Evolutionary conservation across 202 grass and related monocot species (phyloP).

Genomic region (Zizania palustris): DNA sequence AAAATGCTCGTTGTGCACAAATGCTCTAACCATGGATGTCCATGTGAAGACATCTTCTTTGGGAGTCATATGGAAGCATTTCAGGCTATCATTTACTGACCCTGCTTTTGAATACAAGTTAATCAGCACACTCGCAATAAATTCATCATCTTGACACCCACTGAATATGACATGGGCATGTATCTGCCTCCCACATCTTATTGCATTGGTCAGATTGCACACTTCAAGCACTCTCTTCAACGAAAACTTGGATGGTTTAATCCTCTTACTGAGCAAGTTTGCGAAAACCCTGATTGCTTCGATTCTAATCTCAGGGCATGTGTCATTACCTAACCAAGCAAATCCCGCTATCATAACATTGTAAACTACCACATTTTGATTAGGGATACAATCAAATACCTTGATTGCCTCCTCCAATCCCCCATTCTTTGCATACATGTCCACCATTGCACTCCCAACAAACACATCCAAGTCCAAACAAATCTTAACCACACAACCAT

Average conservation of each 20-base stretch:
- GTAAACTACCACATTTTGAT: constrained; percentile 65
- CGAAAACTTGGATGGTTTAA: constrained; percentile 65
- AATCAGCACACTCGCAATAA: constrained; percentile 63
- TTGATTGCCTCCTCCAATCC: constrained; percentile 81
- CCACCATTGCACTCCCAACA: constrained; percentile 71
- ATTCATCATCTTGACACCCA: constrained; percentile 61
- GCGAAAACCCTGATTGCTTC: constrained; percentile 60
- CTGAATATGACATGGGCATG: constrained; percentile 68
- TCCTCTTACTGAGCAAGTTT: constrained; percentile 59
- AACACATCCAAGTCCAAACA: constrained; percentile 79
- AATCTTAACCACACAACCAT: constrained; percentile 74
- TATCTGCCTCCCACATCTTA: constrained; percentile 70
- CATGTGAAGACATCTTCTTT: constrained; percentile 58
- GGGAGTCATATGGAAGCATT: constrained; percentile 61
- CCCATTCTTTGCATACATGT: constrained; percentile 79
- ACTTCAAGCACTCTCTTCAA: constrained; percentile 75
- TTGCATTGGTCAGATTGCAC: constrained; percentile 55
- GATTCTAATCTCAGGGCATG: constrained; percentile 48
- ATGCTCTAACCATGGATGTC: constrained; percentile 76
- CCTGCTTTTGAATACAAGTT: constrained; percentile 59
- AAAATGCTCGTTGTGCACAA: constrained; percentile 46
- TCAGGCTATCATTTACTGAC: constrained; percentile 55
- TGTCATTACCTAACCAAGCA: constrained; percentile 65
- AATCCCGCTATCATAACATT: constrained; percentile 88
- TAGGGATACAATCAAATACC: constrained; percentile 66